Conservation (phyloP, 306 rosid genomes). For the Carpinus viminea region DNA sequence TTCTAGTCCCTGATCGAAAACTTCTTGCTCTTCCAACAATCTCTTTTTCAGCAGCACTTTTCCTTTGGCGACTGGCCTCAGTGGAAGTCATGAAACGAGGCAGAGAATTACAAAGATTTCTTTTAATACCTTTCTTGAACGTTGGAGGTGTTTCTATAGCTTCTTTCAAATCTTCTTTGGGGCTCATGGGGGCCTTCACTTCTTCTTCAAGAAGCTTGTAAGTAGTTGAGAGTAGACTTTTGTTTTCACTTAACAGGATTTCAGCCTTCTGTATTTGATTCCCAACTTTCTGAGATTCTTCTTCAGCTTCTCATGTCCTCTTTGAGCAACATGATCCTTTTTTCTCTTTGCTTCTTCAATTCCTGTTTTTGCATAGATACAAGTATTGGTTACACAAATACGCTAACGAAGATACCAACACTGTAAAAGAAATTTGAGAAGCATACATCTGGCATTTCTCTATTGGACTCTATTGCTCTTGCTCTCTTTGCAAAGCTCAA, state of each 20-base stretch:
- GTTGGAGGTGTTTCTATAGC: constrained; percentile 42
- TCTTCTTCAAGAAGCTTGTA: constrained; percentile 40
- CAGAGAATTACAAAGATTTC: constrained; percentile 45
- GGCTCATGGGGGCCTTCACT: constrained; percentile 29
- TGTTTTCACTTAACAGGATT: constrained; percentile 50
- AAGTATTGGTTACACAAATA: constrained; percentile 20
- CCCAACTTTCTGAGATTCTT: constrained; percentile 48
- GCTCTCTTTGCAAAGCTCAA: constrained; percentile 88
- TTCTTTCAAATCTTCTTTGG: constrained; percentile 49
- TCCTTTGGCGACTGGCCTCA: constrained; percentile 86
- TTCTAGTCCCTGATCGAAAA: constrained; percentile 49
- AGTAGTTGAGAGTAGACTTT: constrained; percentile 37
- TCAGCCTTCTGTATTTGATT: constrained; percentile 56
- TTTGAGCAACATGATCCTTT: constrained; percentile 59
- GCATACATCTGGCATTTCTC: constrained; percentile 66
- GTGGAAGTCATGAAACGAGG: constrained; percentile 98
- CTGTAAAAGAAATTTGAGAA: constrained; percentile 25
- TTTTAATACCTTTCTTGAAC: constrained; percentile 39
- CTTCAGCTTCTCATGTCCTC: constrained; percentile 72
- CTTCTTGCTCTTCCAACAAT: constrained; percentile 45
- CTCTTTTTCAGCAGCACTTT: constrained; percentile 57
- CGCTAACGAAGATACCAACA: constrained; percentile 6
- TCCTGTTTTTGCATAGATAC: constrained; percentile 50
- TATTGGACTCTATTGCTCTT: constrained; percentile 64
- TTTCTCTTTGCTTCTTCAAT: constrained; percentile 70